These are phyloP conservation scores for Phyllosticta citrichinensis DNA, from an alignment of 2,329 filamentous ascomycete species.

Conservation along the genomic window DNA sequence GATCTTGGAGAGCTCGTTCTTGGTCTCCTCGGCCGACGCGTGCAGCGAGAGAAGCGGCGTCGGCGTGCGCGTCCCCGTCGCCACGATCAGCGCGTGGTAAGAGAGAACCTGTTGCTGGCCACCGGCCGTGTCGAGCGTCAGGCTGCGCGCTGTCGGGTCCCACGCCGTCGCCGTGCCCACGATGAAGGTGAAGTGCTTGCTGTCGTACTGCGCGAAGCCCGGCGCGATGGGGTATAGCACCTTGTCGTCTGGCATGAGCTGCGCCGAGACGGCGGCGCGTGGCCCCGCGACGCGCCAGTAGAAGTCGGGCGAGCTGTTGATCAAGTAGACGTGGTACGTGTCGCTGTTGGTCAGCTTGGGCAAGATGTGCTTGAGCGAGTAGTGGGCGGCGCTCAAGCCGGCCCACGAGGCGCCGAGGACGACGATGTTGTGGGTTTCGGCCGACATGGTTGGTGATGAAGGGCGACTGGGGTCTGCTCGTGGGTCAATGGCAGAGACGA, in stretches of 20 bases:
- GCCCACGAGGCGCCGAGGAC: constrained; percentile 27
- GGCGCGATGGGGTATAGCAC: constrained; percentile 24
- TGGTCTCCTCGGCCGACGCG: constrained; percentile 24
- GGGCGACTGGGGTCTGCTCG: background rate
- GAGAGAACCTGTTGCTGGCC: constrained; percentile 1
- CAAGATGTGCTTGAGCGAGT: constrained; percentile 23
- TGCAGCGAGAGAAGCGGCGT: constrained; percentile 24
- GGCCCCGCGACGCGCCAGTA: constrained; percentile 31
- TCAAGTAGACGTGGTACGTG: constrained; percentile 23
- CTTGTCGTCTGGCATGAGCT: constrained; percentile 20
- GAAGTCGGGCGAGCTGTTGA: constrained; percentile 26
- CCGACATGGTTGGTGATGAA: background rate
- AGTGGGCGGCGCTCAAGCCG: constrained; percentile 26
- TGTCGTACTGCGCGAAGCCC: constrained; percentile 22
- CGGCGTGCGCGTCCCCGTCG: constrained; percentile 24
- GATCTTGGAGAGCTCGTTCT: constrained; percentile 20
- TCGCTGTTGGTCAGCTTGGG: constrained; percentile 16
- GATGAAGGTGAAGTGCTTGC: constrained; percentile 13
- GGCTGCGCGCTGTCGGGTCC: constrained; percentile 11
- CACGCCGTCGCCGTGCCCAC: constrained; percentile 22
- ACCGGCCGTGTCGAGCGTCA: constrained; percentile 17
- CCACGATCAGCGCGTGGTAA: constrained; percentile 27
- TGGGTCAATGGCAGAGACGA: background rate
- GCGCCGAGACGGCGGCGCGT: constrained; percentile 22
- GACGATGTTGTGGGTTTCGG: constrained; percentile 17